These are phyloP conservation scores for Boletus sp. DNA, from an alignment of 768 basidiomycete species.

Conservation along the genomic window DNA sequence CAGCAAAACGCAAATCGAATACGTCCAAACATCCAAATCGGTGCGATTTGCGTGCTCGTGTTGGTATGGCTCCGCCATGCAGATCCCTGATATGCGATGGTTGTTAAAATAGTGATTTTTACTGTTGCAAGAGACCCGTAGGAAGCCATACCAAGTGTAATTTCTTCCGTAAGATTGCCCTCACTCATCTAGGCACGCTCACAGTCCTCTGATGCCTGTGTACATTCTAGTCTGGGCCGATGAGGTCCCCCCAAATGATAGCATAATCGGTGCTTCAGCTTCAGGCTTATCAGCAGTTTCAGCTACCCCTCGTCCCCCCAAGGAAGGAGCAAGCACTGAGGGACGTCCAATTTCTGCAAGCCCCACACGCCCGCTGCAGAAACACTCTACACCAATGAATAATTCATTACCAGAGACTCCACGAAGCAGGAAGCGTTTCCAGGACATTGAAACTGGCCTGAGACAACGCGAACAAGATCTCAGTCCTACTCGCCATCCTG, in stretches of 20 bases:
- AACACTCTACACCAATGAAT: background rate
- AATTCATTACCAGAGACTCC: slow-evolving; percentile 1
- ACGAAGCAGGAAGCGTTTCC: slow-evolving; percentile 9
- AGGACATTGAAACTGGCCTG: slow-evolving; percentile 19
- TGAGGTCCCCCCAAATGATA: slow-evolving; percentile 13
- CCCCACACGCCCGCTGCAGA: background rate
- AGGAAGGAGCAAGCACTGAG: background rate
- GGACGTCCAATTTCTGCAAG: background rate
- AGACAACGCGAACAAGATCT: slow-evolving; percentile 13
- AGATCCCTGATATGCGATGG: slow-evolving; percentile 4
- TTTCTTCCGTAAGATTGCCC: slow-evolving; percentile 39
- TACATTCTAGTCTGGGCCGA: slow-evolving; percentile 35
- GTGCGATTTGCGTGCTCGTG: slow-evolving; percentile 29
- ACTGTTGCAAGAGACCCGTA: slow-evolving; percentile 33
- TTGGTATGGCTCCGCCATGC: background rate
- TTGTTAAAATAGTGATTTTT: slow-evolving; percentile 35
- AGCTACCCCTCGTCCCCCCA: background rate
- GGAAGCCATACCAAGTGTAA: slow-evolving; percentile 17
- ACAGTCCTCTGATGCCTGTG: background rate
- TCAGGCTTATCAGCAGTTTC: background rate
- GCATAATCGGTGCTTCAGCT: background rate
- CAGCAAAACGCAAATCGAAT: slow-evolving; percentile 33
- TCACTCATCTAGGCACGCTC: background rate
- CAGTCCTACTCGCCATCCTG: slow-evolving; percentile 6
- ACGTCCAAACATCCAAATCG: slow-evolving; percentile 36